phyloP scores from a whole-genome alignment of 805 yeast genomes.

The Isabelozyma gotoi region DNA sequence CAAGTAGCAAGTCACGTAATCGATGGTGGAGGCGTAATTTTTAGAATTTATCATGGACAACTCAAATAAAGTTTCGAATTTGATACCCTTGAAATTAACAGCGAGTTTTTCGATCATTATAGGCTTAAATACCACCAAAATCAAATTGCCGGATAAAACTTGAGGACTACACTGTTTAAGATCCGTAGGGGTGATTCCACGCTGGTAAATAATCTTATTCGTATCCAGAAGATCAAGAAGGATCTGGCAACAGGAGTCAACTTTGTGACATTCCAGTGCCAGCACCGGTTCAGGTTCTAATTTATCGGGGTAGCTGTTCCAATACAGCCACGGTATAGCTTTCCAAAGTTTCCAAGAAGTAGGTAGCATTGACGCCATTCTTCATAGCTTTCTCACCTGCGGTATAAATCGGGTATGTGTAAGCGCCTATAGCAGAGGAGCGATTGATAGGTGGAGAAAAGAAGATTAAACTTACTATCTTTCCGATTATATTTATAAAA shows the following conservation, averaged over 20 bases:
- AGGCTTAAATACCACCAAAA: slow-evolving; percentile 5
- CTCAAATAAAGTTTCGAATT: slow-evolving; percentile 7
- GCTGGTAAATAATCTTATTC: slow-evolving; percentile 8
- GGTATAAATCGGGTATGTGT: too few species aligned
- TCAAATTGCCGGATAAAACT: slow-evolving; percentile 6
- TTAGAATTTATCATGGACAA: not conserved
- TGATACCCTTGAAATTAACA: slow-evolving; percentile 7
- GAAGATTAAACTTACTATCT: too few species aligned
- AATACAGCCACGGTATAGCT: not conserved
- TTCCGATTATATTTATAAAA: too few species aligned
- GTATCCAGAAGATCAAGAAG: not conserved
- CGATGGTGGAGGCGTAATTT: not conserved
- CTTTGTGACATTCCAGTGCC: too few species aligned
- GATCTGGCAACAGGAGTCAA: not conserved
- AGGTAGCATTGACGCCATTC: too few species aligned
- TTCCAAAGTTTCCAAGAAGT: too few species aligned
- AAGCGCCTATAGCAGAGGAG: too few species aligned
- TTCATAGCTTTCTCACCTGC: too few species aligned
- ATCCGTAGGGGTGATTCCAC: slow-evolving; percentile 9
- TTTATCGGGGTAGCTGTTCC: not conserved
- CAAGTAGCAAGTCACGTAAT: not conserved
- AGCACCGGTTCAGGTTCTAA: too few species aligned
- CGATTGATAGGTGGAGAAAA: too few species aligned
- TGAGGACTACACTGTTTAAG: slow-evolving; percentile 5
- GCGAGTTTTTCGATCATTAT: slow-evolving; percentile 1